Base-by-base conservation (phyloP, 768 basidiomycete species). In the Mrakia blollopis region DNA sequence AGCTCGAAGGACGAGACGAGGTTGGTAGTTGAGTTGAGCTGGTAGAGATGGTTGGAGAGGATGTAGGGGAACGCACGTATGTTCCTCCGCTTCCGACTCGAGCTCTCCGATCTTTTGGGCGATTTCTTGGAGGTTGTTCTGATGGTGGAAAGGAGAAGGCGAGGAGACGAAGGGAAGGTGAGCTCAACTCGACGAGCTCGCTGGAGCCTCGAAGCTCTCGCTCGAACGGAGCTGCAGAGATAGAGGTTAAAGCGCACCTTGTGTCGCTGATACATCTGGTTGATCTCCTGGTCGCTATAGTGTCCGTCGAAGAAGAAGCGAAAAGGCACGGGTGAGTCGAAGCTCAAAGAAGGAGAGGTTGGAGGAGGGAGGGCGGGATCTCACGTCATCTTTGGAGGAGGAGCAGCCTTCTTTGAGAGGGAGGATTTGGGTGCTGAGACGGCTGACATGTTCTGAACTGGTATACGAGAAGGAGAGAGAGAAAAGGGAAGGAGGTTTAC, bases 51-150 rank as follows among this genome's bases (percentile, higher is more conserved):
- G 57, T 8, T 61, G n/a, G 65, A 23, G 8, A n/a, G 52, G 47
- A 13, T 28, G 11, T 28, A 44, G 44, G 18, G 65, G 61, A 21
- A 87, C 90, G 79, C 79, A 94, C 96, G 88, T 87, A 83, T 99
- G 94, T 82, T 99, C 97, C 79, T 99, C 97, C 28, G 93, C 89
- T 81, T 99, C 97, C 80, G 91, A 89, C 83, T 99, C 97, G 44
- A 99, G 87, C 84, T 99, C 97, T 78, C 92, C 92, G 80, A 98
- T 95, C 85, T 98, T 98, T 79, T 90, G 89, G 52, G 94, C 93
- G 37, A 98, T 85, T n/a, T 89, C 88, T 83, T 95, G 93, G 39
- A 98, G 86, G 69, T 98, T 96, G 84, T 88, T 92, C 84, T 77
- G 63, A 2, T 1, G 4, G n/a, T 2, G 35, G 1, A 47, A 37